Evolutionary conservation across 139 green algal genomes (phyloP).

Genomic region (Deuterostichococcus epilithicus): DNA sequence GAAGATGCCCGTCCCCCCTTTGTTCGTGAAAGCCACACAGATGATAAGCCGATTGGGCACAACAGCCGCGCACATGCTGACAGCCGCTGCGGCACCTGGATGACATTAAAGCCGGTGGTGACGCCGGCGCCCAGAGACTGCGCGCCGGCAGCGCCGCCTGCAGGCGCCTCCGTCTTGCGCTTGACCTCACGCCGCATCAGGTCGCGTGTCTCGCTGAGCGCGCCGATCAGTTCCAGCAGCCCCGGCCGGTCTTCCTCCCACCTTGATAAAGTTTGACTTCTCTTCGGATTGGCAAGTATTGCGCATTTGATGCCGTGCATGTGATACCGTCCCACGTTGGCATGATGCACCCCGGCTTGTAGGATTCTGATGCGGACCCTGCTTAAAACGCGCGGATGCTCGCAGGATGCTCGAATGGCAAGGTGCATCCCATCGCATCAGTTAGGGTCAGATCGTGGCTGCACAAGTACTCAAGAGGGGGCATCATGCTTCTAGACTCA

Average conservation of each 20-base stretch:
- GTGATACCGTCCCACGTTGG: too few species aligned
- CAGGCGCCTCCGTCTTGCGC: neutral
- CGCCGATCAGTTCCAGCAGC: constrained; percentile 17
- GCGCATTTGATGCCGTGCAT: too few species aligned
- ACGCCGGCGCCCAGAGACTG: constrained; percentile 16
- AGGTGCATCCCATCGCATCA: too few species aligned
- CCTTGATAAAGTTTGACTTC: neutral
- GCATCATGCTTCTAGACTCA: too few species aligned
- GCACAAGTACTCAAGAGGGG: too few species aligned
- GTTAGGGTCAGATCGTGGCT: too few species aligned
- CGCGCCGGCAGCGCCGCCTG: neutral
- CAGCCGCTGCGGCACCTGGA: constrained; percentile 11
- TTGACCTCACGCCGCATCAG: constrained; percentile 9
- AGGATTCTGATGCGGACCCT: too few species aligned
- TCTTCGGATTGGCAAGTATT: neutral
- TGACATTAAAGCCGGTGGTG: constrained; percentile 42
- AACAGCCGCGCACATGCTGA: too few species aligned
- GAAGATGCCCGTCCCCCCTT: too few species aligned
- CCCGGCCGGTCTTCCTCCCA: constrained; percentile 3
- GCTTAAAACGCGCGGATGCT: neutral
- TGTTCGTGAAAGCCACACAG: too few species aligned
- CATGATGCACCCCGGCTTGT: too few species aligned
- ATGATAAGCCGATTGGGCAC: too few species aligned
- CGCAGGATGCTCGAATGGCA: neutral
- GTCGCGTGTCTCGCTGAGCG: constrained; percentile 11